Conservation (phyloP, 2,329 filamentous ascomycete species). For the Cryphonectria radicalis region DNA sequence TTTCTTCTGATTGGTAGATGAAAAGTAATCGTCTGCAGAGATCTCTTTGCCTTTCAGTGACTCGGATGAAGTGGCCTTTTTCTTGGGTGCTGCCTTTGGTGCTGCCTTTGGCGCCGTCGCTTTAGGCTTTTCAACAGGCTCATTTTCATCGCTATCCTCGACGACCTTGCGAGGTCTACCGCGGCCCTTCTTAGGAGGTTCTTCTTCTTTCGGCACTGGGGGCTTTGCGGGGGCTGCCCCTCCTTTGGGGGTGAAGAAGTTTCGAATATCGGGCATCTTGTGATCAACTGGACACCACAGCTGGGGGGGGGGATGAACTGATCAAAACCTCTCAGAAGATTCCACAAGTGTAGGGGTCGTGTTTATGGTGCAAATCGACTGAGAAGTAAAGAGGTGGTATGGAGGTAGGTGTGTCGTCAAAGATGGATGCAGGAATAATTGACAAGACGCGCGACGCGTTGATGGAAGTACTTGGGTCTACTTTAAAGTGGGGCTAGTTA, state of each 20-base stretch:
- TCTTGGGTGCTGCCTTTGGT: conserved; percentile 50
- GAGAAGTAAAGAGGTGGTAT: background rate
- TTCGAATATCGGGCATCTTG: conserved; percentile 73
- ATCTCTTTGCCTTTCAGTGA: conserved; percentile 55
- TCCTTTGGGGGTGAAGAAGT: conserved; percentile 72
- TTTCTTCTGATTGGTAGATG: conserved; percentile 50
- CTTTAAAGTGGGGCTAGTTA: conserved; percentile 15
- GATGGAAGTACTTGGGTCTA: background rate
- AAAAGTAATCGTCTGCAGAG: conserved; percentile 63
- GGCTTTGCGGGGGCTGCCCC: conserved; percentile 48
- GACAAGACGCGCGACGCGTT: conserved; percentile 21
- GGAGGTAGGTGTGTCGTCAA: background rate
- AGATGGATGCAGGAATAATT: conserved; percentile 1
- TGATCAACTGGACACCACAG: background rate
- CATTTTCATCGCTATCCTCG: conserved; percentile 65
- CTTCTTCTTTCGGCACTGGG: conserved; percentile 33
- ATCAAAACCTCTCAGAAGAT: background rate
- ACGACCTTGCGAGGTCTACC: conserved; percentile 39
- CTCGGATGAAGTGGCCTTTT: conserved; percentile 56
- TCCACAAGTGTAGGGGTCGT: background rate
- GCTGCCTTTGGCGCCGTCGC: conserved; percentile 56
- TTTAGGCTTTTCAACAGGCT: conserved; percentile 48
- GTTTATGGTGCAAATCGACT: background rate
- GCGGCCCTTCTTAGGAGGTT: conserved; percentile 42
- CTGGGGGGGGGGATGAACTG: background rate